These are phyloP conservation scores for Sporisorium sorghi DNA, from an alignment of 1,284 basidiomycete genomes.

Conservation along the genomic window DNA sequence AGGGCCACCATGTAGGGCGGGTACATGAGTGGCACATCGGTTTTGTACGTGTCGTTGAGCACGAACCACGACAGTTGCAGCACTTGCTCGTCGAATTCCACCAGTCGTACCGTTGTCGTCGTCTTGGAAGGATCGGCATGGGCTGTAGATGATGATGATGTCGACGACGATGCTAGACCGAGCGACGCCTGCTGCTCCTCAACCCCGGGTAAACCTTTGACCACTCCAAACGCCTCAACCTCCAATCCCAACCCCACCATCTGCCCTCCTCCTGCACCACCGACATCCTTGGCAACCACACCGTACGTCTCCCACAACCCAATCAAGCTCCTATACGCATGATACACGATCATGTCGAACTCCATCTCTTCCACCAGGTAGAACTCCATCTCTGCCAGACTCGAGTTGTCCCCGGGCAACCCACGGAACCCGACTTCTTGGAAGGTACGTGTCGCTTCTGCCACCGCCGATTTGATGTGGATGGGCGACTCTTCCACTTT, in stretches of 20 bases:
- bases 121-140: no score
- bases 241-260: conserved; percentile 15
- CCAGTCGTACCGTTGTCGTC: conserved; percentile 58
- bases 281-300: no score
- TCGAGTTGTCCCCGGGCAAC: conserved; percentile 82
- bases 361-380: conserved; percentile 96
- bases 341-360: conserved; percentile 91
- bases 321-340: conserved; percentile 89
- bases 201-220: conserved; percentile 1
- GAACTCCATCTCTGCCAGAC: conserved; percentile 98
- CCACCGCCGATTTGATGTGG: conserved; percentile 91
- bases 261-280: not conserved
- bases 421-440: conserved; percentile 61
- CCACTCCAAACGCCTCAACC: conserved; percentile 22
- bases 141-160: no score
- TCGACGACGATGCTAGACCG: no score
- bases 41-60: conserved; percentile 94
- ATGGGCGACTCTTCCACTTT: conserved; percentile 96
- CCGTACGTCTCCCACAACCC: conserved; percentile 76
- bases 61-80: conserved; percentile 78
- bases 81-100: conserved; percentile 72
- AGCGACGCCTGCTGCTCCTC: conserved; percentile 16
- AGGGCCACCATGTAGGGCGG: conserved; percentile 94
- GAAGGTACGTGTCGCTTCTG: conserved; percentile 76
- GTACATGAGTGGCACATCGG: conserved; percentile 87